Percentiles rank a stretch among this genome's conserved stretches.
phyloP scores from a whole-genome alignment of 306 rosid genomes.

The Rubus parviflorus region DNA sequence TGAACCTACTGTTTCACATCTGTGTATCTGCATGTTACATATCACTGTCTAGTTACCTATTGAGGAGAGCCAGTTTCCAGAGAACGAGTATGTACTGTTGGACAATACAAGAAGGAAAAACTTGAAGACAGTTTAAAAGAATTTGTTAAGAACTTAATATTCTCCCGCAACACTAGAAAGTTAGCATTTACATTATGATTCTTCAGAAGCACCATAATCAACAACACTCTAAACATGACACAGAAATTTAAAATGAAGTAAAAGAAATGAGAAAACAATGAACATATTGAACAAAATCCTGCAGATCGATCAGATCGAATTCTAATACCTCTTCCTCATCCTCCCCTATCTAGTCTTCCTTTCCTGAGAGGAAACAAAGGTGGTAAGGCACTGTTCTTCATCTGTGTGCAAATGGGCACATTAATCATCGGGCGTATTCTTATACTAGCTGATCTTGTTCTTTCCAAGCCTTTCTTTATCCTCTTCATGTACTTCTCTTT shows the following conservation, averaged over 20 bases:
- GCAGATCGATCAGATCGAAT: slow-evolving; percentile 26
- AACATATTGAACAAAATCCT: slow-evolving; percentile 45
- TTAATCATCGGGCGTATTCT: slow-evolving; percentile 94
- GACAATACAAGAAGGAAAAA: slow-evolving; percentile 23
- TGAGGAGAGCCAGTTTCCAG: slow-evolving; percentile 14
- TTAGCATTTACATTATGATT: slow-evolving; percentile 77
- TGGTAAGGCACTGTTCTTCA: slow-evolving; percentile 77
- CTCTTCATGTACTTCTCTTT: slow-evolving; percentile 67
- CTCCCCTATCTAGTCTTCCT: slow-evolving; percentile 75
- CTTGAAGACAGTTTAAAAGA: slow-evolving; percentile 18
- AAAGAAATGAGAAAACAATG: slow-evolving; percentile 26
- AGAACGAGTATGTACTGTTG: slow-evolving; percentile 21
- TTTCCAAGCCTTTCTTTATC: slow-evolving; percentile 82
- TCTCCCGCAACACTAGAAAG: slow-evolving; percentile 49
- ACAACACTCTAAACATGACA: slow-evolving; percentile 52
- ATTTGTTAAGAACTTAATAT: slow-evolving; percentile 13
- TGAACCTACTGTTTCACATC: slow-evolving; percentile 7
- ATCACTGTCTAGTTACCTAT: slow-evolving; percentile 15
- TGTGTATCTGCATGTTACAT: slow-evolving; percentile 36
- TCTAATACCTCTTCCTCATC: background rate
- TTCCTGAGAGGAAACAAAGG: slow-evolving; percentile 88
- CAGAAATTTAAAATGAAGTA: slow-evolving; percentile 25
- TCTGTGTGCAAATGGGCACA: slow-evolving; percentile 87
- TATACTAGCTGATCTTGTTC: slow-evolving; percentile 87
- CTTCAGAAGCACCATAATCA: slow-evolving; percentile 57